phyloP scores from a whole-genome alignment of 345 rosid genomes.

The Cochlearia excelsa region DNA sequence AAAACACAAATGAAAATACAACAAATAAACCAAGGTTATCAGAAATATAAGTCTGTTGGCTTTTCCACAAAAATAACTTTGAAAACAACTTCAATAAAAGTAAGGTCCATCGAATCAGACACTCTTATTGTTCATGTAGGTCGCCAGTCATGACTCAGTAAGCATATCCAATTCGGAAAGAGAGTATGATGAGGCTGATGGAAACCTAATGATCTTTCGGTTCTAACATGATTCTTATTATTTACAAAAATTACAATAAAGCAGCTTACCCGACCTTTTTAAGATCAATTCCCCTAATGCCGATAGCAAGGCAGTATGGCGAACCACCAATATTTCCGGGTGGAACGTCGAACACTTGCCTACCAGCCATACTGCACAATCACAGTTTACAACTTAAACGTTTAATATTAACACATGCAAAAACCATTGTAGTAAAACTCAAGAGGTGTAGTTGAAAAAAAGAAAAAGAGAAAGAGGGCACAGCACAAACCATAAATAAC shows the following conservation, averaged over 20 bases:
- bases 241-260: constrained; percentile 10
- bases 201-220: not conserved
- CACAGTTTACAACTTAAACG: constrained; percentile 1
- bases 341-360: constrained; percentile 84
- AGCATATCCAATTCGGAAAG: constrained; percentile 13
- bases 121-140: constrained; percentile 16
- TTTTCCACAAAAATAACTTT: constrained; percentile 15
- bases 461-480: constrained; percentile 4
- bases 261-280: constrained; percentile 55
- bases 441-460: not conserved
- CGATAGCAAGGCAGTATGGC: constrained; percentile 70
- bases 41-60: too few species aligned
- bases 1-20: not conserved
- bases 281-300: constrained; percentile 68
- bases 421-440: not conserved
- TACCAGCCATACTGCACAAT: constrained; percentile 86
- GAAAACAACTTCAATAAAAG: constrained; percentile 20
- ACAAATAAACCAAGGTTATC: too few species aligned
- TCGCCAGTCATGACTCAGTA: constrained; percentile 16
- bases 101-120: not conserved
- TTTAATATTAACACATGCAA: too few species aligned
- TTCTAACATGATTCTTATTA: constrained; percentile 9
- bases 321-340: constrained; percentile 81
- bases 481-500: constrained; percentile 70
- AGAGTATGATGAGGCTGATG: constrained; percentile 6